phyloP scores from a whole-genome alignment of 176 grass and related monocot genomes.

The Ensete glaucum region DNA sequence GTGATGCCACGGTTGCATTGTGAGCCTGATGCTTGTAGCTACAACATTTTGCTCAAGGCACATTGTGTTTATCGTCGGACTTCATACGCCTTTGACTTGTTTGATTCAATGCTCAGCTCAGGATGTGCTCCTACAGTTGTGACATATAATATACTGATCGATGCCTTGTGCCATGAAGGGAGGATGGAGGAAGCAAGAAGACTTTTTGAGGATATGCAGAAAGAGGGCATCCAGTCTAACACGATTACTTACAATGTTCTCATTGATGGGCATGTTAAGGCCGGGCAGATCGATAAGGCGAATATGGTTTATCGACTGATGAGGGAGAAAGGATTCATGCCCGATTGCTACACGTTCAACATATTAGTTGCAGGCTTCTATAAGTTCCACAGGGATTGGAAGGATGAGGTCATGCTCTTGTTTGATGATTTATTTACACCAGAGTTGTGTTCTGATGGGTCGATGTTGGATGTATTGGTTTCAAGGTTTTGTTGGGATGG shows the following conservation, averaged over 20 bases:
- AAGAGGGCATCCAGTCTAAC: slow-evolving; percentile 42
- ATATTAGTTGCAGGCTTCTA: slow-evolving; percentile 53
- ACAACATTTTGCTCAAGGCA: slow-evolving; percentile 85
- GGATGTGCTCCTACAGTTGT: slow-evolving; percentile 34
- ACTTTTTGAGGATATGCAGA: slow-evolving; percentile 51
- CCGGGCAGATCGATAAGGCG: slow-evolving; percentile 51
- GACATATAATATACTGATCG: slow-evolving; percentile 76
- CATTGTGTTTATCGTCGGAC: slow-evolving; percentile 42
- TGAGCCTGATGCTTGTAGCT: slow-evolving; percentile 48
- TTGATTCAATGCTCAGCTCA: slow-evolving; percentile 39
- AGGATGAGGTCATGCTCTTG: slow-evolving; percentile 6
- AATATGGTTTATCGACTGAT: slow-evolving; percentile 43
- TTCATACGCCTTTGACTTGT: slow-evolving; percentile 52
- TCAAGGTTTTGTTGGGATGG: slow-evolving; percentile 68
- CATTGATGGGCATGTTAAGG: slow-evolving; percentile 79
- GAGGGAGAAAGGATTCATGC: slow-evolving; percentile 48
- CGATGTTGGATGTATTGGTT: slow-evolving; percentile 42
- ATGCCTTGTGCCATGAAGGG: slow-evolving; percentile 43
- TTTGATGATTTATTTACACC: slow-evolving; percentile 34
- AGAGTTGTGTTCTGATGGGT: slow-evolving; percentile 21
- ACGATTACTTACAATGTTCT: slow-evolving; percentile 79
- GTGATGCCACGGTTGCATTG: slow-evolving; percentile 49
- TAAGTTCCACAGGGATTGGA: slow-evolving; percentile 49
- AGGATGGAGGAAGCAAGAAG: slow-evolving; percentile 57
- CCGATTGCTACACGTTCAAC: slow-evolving; percentile 81